phyloP scores from a whole-genome alignment of 352 stramenopile genomes.

The Lagenidium giganteum region DNA sequence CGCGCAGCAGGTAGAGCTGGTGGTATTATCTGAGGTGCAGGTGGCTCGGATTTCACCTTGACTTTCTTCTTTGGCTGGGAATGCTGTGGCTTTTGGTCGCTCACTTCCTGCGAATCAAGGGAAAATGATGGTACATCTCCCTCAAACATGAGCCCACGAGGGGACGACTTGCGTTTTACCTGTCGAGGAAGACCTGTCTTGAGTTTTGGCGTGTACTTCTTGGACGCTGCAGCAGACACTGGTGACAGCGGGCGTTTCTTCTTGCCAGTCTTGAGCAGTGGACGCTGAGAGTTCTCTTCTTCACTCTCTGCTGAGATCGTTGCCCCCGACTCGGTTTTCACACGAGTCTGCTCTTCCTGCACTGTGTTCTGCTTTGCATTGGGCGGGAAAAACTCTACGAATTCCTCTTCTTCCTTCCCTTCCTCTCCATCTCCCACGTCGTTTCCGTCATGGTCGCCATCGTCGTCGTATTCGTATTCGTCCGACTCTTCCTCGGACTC shows the following conservation, averaged over 20 bases:
- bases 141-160: slow-evolving; percentile 7
- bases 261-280: slow-evolving; percentile 6
- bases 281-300: too few species aligned
- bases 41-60: too few species aligned
- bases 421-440: background rate
- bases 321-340: slow-evolving; percentile 1
- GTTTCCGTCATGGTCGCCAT: background rate
- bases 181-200: too few species aligned
- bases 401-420: slow-evolving; percentile 32
- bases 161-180: slow-evolving; percentile 5
- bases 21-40: too few species aligned
- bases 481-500: background rate
- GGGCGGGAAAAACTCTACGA: too few species aligned
- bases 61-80: background rate
- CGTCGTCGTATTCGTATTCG: slow-evolving; percentile 3
- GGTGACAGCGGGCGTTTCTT: slow-evolving; percentile 2
- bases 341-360: background rate
- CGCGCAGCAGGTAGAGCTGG: too few species aligned
- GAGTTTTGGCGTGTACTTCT: background rate
- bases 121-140: too few species aligned
- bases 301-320: background rate
- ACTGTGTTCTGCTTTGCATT: too few species aligned
- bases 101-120: background rate
- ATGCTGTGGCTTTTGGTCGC: background rate
- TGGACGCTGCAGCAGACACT: background rate